These are phyloP conservation scores for Aspergillus sp. DNA, from an alignment of 2,329 filamentous ascomycete genomes.

Conservation along the genomic window DNA sequence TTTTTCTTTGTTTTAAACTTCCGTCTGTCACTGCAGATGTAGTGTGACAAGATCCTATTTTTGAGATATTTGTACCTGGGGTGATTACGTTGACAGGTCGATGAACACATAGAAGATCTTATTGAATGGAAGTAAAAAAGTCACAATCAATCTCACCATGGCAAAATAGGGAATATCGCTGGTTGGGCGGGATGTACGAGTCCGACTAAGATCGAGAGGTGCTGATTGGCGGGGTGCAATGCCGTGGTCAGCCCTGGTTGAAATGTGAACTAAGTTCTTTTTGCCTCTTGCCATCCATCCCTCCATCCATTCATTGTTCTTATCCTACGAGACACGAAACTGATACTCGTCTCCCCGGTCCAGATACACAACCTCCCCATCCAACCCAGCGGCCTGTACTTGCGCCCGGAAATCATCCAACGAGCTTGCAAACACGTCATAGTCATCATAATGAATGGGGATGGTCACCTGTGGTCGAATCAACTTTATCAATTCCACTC, in stretches of 20 bases:
- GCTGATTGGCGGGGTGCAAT: background rate
- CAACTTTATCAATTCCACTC: slow-evolving; percentile 58
- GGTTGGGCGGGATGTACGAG: background rate
- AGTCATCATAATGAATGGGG: slow-evolving; percentile 67
- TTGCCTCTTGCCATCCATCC: no score
- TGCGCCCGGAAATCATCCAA: slow-evolving; percentile 62
- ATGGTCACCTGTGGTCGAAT: slow-evolving; percentile 64
- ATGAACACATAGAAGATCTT: background rate
- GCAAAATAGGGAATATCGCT: background rate
- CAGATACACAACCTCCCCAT: slow-evolving; percentile 60
- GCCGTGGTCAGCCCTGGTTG: background rate
- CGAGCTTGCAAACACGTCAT: slow-evolving; percentile 63
- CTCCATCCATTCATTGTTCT: background rate
- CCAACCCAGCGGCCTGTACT: slow-evolving; percentile 55
- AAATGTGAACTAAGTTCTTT: background rate
- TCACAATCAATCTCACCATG: background rate
- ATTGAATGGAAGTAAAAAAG: background rate
- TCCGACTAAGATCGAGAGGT: background rate
- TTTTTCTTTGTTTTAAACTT: no score
- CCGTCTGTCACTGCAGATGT: no score
- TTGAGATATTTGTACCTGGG: no score
- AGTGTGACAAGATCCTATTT: no score
- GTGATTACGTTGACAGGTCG: no score
- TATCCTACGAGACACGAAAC: slow-evolving; percentile 48
- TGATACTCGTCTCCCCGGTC: slow-evolving; percentile 60